Conservation (phyloP, 2,329 filamentous ascomycete genomes). For the Diaporthe citri region DNA sequence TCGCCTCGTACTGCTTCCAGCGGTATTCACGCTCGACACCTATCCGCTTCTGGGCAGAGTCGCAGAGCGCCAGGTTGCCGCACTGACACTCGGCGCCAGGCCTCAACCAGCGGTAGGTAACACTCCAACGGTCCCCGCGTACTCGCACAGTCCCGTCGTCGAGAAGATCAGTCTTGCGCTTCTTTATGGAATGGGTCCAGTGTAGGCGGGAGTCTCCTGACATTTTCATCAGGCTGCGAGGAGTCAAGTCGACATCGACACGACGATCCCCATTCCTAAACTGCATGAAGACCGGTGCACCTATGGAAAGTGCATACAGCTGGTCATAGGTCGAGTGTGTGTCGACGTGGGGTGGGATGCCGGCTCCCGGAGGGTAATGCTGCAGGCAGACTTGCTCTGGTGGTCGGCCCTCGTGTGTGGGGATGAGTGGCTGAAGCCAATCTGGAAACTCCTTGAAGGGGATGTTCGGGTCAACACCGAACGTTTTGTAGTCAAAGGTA, state of each 20-base stretch:
- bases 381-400: slow-evolving; percentile 72
- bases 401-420: slow-evolving; percentile 55
- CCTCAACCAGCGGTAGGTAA: slow-evolving; percentile 67
- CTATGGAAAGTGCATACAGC: slow-evolving; percentile 60
- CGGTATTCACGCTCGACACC: slow-evolving; percentile 64
- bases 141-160: slow-evolving; percentile 54
- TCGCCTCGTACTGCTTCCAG: slow-evolving; percentile 54
- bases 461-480: slow-evolving; percentile 63
- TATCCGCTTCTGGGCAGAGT: slow-evolving; percentile 60
- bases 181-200: slow-evolving; percentile 53
- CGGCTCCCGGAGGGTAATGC: slow-evolving; percentile 70
- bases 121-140: slow-evolving; percentile 63
- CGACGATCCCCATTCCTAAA: slow-evolving; percentile 51
- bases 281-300: slow-evolving; percentile 58
- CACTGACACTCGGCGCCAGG: slow-evolving; percentile 62
- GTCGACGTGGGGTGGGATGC: slow-evolving; percentile 73
- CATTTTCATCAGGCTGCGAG: slow-evolving; percentile 66
- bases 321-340: slow-evolving; percentile 64
- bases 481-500: slow-evolving; percentile 70
- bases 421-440: slow-evolving; percentile 64
- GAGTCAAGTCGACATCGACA: slow-evolving; percentile 60
- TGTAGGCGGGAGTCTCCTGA: slow-evolving; percentile 62
- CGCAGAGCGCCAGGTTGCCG: slow-evolving; percentile 62
- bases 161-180: slow-evolving; percentile 58
- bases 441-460: slow-evolving; percentile 64